Evolutionary conservation across 1,139 yeast species (phyloP).

Genomic region (Cylindricascospora bacillispora): DNA sequence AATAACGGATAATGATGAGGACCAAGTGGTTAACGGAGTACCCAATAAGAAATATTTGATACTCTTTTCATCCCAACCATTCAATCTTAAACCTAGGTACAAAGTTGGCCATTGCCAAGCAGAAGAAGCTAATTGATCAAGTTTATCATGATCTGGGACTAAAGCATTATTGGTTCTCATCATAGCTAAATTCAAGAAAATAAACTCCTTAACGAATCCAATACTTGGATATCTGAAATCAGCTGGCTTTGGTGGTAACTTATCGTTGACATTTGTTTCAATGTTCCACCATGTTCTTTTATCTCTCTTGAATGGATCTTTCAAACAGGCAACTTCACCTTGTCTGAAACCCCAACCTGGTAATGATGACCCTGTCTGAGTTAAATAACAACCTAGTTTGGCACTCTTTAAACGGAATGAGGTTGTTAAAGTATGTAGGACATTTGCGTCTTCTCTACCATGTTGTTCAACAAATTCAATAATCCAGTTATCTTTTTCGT

Average conservation of each 20-base stretch:
- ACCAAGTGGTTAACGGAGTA: slow-evolving; percentile 90
- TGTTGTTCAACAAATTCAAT: slow-evolving; percentile 52
- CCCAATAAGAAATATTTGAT: slow-evolving; percentile 83
- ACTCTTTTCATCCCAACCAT: slow-evolving; percentile 81
- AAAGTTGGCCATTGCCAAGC: slow-evolving; percentile 99
- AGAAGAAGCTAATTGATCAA: slow-evolving; percentile 78
- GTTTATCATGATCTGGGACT: slow-evolving; percentile 84
- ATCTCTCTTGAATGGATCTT: slow-evolving; percentile 66
- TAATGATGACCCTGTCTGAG: slow-evolving; percentile 63
- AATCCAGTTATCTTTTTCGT: slow-evolving; percentile 59
- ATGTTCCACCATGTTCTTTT: slow-evolving; percentile 98
- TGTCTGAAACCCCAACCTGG: slow-evolving; percentile 99
- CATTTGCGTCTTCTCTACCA: slow-evolving; percentile 50
- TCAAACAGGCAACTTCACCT: slow-evolving; percentile 85
- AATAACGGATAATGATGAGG: slow-evolving; percentile 61
- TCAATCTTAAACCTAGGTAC: slow-evolving; percentile 83
- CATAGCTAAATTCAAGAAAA: slow-evolving; percentile 92
- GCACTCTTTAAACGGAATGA: slow-evolving; percentile 66
- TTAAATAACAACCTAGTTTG: slow-evolving; percentile 69
- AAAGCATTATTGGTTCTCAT: slow-evolving; percentile 97
- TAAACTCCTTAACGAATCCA: slow-evolving; percentile 73
- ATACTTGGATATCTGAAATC: slow-evolving; percentile 74
- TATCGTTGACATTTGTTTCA: slow-evolving; percentile 68
- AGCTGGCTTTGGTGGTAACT: slow-evolving; percentile 57
- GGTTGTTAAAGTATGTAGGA: slow-evolving; percentile 77